Evolutionary conservation across 2,329 filamentous ascomycete species (phyloP), one percentile per base, ranked within the genome.

Genomic region (Zelopaecilomyces penicillatus): DNA sequence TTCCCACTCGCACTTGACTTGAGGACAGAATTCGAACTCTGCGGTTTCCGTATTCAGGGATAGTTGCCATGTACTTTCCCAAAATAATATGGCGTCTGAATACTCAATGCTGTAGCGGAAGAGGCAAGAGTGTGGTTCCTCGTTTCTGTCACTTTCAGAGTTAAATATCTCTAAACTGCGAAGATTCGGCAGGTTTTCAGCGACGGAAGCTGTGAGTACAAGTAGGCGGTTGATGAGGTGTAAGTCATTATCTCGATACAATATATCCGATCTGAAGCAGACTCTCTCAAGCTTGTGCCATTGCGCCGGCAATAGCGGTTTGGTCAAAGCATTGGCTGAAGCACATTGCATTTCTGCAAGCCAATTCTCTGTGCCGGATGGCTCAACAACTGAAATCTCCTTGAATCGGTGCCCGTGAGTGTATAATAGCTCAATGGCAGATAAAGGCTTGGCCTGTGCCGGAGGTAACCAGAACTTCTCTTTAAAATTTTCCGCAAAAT

Each of bases 71-170:
- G 26, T 39, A 34, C 42, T 44, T 44, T 44, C 42, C 42, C 42
- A 44, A 5, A n/a, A 44, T 34, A 44, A 44, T 26, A 40, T 39
- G 28, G 42, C 35, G 35, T 39, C 37, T 39, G 42, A 33, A 6
- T 44, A 30, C 42, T 44, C 27, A 39, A 44, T 34, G 37, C 35
- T 44, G 37, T 44, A 44, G 36, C 42, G 42, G 42, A 44, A 44
- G 42, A 44, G 42, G 42, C 42, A 44, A 44, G 19, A 28, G 32
- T 19, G 30, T 39, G 37, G 4, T 34, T 40, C 29, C 6, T 8
- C 5, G 19, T 4, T 3, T 7, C 10, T 27, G 30, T 37, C 26
- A 39, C n/a, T 1, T 12, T 30, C 27, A n/a, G 27, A 39, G 42
- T 44, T 44, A 32, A 44, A 44, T 31, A 44, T 44, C 35, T 44